These are phyloP conservation scores for Remersonia thermophila DNA, from an alignment of 2,329 filamentous ascomycete species.

Conservation along the genomic window DNA sequence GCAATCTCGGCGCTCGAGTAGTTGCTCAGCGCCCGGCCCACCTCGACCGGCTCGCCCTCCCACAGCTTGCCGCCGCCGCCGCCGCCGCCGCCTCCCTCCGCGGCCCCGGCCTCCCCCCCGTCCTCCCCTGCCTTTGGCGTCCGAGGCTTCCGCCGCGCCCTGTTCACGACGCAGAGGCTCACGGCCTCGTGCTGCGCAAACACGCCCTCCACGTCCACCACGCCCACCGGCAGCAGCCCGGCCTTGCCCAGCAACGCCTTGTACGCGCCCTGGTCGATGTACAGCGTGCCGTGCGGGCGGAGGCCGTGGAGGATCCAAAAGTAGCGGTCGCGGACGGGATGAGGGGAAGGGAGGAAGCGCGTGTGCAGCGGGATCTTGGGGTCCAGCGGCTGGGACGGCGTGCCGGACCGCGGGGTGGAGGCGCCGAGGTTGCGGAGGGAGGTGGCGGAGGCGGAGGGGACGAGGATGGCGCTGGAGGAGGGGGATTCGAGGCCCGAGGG, in stretches of 20 bases:
- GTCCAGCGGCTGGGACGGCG: constrained; percentile 22
- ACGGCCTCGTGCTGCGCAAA: constrained; percentile 93
- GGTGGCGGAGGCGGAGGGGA: constrained; percentile 26
- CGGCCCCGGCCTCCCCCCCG: not conserved
- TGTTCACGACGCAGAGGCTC: constrained; percentile 64
- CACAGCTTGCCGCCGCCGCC: constrained; percentile 31
- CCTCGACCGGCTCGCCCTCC: constrained; percentile 49
- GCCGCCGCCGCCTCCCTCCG: not conserved
- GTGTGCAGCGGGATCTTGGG: constrained; percentile 61
- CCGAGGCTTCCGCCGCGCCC: constrained; percentile 28
- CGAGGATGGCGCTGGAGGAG: constrained; percentile 27
- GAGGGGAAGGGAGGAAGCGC: constrained; percentile 72
- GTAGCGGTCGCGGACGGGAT: constrained; percentile 82
- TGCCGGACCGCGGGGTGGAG: constrained; percentile 28
- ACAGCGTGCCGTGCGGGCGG: constrained; percentile 78
- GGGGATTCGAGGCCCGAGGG: constrained; percentile 13
- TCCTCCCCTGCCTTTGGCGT: constrained; percentile 20
- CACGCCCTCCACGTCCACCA: constrained; percentile 75
- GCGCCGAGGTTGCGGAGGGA: constrained; percentile 18
- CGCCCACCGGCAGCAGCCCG: constrained; percentile 78
- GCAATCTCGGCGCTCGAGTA: constrained; percentile 78
- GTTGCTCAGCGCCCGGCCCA: constrained; percentile 83
- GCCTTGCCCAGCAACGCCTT: constrained; percentile 71
- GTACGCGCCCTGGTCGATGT: constrained; percentile 84
- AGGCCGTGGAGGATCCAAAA: constrained; percentile 97